These are phyloP conservation scores for Candida michaelii DNA, from an alignment of 805 yeast species.

Conservation along the genomic window DNA sequence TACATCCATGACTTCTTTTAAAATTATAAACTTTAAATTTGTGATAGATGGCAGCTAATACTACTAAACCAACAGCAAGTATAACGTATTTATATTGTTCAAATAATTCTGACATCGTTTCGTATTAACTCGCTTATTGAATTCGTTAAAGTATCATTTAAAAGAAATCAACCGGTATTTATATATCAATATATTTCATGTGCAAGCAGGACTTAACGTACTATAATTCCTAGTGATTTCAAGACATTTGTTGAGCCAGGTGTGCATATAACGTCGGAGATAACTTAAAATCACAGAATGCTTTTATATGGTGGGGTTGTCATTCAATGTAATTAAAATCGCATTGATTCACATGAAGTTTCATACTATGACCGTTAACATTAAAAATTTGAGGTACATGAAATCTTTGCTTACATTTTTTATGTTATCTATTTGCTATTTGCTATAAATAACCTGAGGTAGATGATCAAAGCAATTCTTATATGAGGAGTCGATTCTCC, in stretches of 20 bases:
- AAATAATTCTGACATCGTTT: not conserved
- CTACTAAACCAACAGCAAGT: slow-evolving; percentile 5
- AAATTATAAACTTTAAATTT: slow-evolving; percentile 8
- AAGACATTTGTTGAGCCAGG: not conserved
- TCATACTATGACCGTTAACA: too few species aligned
- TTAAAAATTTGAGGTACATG: too few species aligned
- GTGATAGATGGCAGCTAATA: not conserved
- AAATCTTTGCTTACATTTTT: too few species aligned
- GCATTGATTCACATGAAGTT: not conserved
- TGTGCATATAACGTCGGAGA: not conserved
- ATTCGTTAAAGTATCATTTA: too few species aligned
- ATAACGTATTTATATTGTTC: slow-evolving; percentile 4
- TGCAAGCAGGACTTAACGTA: not conserved
- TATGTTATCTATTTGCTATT: too few species aligned
- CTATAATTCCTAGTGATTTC: not conserved
- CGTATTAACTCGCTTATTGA: not conserved
- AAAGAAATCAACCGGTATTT: not conserved
- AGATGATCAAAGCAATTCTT: not conserved
- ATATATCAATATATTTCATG: not conserved
- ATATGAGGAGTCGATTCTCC: not conserved
- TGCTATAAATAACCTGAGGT: too few species aligned
- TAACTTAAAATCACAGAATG: not conserved
- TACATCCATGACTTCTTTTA: slow-evolving; percentile 19
- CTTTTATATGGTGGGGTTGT: not conserved
- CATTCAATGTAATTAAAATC: not conserved